A percentile compares a stretch with the other conserved stretches of the same genome.
These are phyloP conservation scores for Lagerstroemia speciosa DNA, from an alignment of 345 rosid genomes.

Conservation along the genomic window DNA sequence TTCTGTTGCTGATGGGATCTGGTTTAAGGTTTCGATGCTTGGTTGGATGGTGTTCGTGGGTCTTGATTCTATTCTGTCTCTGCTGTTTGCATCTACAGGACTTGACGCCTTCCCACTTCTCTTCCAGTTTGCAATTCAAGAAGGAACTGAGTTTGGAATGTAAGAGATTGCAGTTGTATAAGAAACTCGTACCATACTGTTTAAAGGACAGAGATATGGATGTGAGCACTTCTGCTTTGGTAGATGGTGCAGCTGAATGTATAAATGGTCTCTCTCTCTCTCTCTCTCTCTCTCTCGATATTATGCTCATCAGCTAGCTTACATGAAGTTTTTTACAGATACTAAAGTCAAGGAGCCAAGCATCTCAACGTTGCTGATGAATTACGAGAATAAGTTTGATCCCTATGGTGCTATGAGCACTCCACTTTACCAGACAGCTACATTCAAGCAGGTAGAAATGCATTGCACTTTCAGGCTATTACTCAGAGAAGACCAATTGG, in stretches of 20 bases:
- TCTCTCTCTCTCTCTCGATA: neutral
- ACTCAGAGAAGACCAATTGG: neutral
- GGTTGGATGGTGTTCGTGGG: neutral
- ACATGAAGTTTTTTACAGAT: slow-evolving; percentile 21
- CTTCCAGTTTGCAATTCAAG: slow-evolving; percentile 17
- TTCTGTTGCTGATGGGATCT: neutral
- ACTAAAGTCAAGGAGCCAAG: slow-evolving; percentile 44
- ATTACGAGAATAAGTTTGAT: slow-evolving; percentile 62
- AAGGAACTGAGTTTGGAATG: slow-evolving; percentile 19
- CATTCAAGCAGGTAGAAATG: slow-evolving; percentile 72
- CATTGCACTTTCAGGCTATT: neutral
- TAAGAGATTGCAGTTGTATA: slow-evolving; percentile 16
- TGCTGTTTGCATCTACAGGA: slow-evolving; percentile 28
- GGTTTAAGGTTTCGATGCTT: neutral
- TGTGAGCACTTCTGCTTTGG: slow-evolving; percentile 31
- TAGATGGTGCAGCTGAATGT: slow-evolving; percentile 20
- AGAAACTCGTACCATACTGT: slow-evolving; percentile 34
- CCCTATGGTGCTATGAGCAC: slow-evolving; percentile 77
- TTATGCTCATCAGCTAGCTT: neutral
- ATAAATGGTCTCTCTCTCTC: slow-evolving; percentile 18
- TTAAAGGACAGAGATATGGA: slow-evolving; percentile 35
- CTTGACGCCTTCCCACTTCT: slow-evolving; percentile 10
- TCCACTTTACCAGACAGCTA: slow-evolving; percentile 88
- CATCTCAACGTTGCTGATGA: slow-evolving; percentile 63
- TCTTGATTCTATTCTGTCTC: neutral